Base-by-base conservation (phyloP, 2,329 filamentous ascomycete species). In the Cytospora piceicola region DNA sequence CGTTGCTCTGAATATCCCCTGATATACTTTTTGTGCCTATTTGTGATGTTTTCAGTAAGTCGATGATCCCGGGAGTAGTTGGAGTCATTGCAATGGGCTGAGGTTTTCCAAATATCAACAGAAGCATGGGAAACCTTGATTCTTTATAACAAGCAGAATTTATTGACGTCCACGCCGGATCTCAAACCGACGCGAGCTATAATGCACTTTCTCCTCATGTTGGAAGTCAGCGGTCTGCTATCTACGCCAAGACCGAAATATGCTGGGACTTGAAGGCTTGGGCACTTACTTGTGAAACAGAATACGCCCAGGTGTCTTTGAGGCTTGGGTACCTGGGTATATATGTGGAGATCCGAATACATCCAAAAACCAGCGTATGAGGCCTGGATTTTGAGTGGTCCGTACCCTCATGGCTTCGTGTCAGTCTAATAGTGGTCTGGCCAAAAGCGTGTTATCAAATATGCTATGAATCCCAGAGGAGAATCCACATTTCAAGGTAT, bases 381-480 rank as follows among this genome's bases (percentile, higher is more conserved):
- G 52, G 32, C 6, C n/a, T 24, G n/a, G 22, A 9, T n/a, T 63
- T 54, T 46, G 60, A 57, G 34, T 63, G 52, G 60, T 7, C 14
- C 53, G 60, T 36, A 57, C 42, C 17, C 32, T 55, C 17, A 6
- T 42, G 34, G 34, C 15, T 15, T 15, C 34, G 34, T 3, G 1
- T 36, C 34, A 36, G 11, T 36, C 34, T 9, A 49, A 11, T 22
- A 15, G 17, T 17, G 1, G 1, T 1, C 39, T n/a, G 42, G 30
- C 61, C 61, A 63, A 63, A 57, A 22, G 56, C 39, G 53, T 63
- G 39, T 63, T 63, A 63, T 63, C 39, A 24, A 57, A 49, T 57
- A 63, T 53, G 34, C 34, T 4, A 12, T 4, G 61, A 22, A 9
- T 24, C 6, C 29, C n/a, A 30, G 29, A 51, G 15, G 54, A 29